Evolutionary conservation across 805 yeast genomes (phyloP), one percentile per base, ranked within the genome.

Genomic region (Candida silvatica): DNA sequence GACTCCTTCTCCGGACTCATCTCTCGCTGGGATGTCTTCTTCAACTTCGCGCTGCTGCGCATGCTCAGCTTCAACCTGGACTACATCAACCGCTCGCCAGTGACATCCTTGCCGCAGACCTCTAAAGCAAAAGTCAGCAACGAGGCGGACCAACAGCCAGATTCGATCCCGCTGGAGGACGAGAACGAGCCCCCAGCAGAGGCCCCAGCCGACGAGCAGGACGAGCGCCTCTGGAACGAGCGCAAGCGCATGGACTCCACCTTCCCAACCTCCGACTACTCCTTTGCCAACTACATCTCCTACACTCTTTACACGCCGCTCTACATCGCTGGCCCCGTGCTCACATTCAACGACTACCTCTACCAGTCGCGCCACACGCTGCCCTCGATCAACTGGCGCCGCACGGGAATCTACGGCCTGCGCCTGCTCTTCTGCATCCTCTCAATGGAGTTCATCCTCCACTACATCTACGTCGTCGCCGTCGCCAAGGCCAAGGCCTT

Each of bases 1-100:
- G 95, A 86, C 48, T 69, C 71, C 1, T 80, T 71, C 46, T 69
- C 70, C 32, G 97, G 97, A 1, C 69, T 88, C 11, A 78, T 92
- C 41, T 67, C 76, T 14, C 69, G 97, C 47, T 92, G 99, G 99
- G 97, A 92, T 52, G 97, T 92, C 3, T 85, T 83, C 47, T 92
- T 77, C 67, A 92, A 92, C 59, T 87, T 94, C 58, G 80, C 95
- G 1, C 61, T 90, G 40, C 66, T 92, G 36, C 70, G 97, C 49
- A 74, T 87, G 69, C 60, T 92, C 31, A 84, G 95, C 39, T 92
- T 69, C 56, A 82, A 84, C 43, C 52, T 84, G 42, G 99, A 92
- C 58, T 86, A 71, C 48, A 47, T 79, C 20, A 72, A 69, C 46
- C 64, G 64, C 33, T 24, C 16, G 6, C 31, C 39, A 5, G 33